A percentile compares a stretch with the other conserved stretches of the same genome.
These are phyloP conservation scores for Globisporangium nunn DNA, from an alignment of 352 stramenopile genomes.

Conservation along the genomic window DNA sequence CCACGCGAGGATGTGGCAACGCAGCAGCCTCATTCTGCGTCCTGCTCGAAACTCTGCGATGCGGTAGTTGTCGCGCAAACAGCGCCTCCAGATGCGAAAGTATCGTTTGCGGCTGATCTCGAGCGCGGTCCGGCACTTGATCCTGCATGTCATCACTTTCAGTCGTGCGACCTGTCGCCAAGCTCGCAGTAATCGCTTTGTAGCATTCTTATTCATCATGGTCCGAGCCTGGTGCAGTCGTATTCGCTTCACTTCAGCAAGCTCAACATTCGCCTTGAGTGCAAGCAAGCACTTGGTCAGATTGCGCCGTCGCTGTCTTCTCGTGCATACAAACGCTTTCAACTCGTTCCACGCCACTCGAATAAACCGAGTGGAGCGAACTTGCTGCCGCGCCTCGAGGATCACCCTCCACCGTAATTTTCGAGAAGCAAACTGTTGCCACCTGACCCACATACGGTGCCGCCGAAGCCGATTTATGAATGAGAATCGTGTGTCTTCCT, in stretches of 20 bases:
- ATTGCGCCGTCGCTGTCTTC: neutral
- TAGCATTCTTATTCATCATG: neutral
- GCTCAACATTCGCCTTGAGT: neutral
- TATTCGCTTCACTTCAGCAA: neutral
- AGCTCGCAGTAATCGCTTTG: neutral
- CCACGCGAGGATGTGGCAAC: slow-evolving; percentile 22
- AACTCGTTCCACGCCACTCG: slow-evolving; percentile 3
- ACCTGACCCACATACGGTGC: slow-evolving; percentile 23
- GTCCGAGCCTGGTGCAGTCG: neutral
- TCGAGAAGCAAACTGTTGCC: slow-evolving; percentile 12
- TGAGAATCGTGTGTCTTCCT: neutral
- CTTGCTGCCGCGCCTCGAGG: neutral
- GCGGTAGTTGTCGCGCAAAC: neutral
- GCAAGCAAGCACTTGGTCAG: slow-evolving; percentile 1
- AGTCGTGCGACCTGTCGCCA: neutral
- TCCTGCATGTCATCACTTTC: neutral
- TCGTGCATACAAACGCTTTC: slow-evolving; percentile 3
- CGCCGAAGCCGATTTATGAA: slow-evolving; percentile 21
- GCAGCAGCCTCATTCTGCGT: neutral
- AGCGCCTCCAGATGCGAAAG: slow-evolving; percentile 9
- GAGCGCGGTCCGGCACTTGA: neutral
- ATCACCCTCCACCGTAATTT: neutral
- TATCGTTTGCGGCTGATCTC: slow-evolving; percentile 9
- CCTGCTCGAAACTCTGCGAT: slow-evolving; percentile 1
- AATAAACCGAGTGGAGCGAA: neutral